A percentile compares a stretch with the other conserved stretches of the same genome.
phyloP scores from a whole-genome alignment of 179 eudicot genomes.

The Patellifolia procumbens region DNA sequence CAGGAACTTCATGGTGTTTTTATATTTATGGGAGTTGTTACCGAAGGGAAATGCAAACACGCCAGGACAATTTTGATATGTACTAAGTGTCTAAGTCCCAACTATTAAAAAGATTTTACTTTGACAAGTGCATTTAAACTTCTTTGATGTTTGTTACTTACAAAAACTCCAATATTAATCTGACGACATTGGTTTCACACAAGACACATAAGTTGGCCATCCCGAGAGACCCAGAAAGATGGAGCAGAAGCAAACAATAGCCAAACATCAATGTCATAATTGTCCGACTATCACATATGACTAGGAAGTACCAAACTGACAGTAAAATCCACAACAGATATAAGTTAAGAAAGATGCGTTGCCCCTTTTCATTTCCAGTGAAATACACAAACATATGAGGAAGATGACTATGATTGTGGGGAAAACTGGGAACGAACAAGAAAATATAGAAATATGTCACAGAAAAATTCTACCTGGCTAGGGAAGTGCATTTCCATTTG shows the following conservation, averaged over 20 bases:
- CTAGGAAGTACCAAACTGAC: not conserved
- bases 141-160: not conserved
- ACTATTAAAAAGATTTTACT: not conserved
- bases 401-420: not conserved
- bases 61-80: too few relatives aligned
- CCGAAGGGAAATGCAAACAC: not conserved
- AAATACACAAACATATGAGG: not conserved
- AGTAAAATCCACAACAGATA: not conserved
- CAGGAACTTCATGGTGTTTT: not conserved
- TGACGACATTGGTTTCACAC: too few relatives aligned
- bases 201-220: too few relatives aligned
- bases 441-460: not conserved
- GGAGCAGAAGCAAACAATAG: not conserved
- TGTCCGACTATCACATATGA: too few relatives aligned
- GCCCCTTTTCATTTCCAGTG: not conserved
- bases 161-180: too few relatives aligned
- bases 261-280: not conserved
- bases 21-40: not conserved
- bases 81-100: too few relatives aligned
- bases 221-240: not conserved
- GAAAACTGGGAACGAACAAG: not conserved
- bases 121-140: not conserved
- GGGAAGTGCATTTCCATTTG: constrained; percentile 4
- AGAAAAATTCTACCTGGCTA: constrained; percentile 23
- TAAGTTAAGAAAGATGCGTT: not conserved